Percentiles rank a stretch among this genome's conserved stretches.
These are phyloP conservation scores for Alternaria rosae DNA, from an alignment of 2,329 filamentous ascomycete species.

Conservation along the genomic window DNA sequence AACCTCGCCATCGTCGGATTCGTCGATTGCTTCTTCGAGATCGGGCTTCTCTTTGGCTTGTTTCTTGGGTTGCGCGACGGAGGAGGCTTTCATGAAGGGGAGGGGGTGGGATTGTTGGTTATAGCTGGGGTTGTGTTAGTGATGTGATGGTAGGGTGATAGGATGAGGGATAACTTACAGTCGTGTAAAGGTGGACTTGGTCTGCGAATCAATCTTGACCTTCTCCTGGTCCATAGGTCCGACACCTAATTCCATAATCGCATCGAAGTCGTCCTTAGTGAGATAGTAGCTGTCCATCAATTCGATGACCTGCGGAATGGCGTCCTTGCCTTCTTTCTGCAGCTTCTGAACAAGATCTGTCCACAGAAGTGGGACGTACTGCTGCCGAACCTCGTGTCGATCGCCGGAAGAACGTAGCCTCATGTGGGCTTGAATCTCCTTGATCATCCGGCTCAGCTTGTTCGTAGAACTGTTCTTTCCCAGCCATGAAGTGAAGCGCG, in stretches of 20 bases:
- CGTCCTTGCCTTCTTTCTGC: constrained; percentile 80
- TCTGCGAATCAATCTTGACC: constrained; percentile 81
- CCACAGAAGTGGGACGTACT: constrained; percentile 92
- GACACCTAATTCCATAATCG: constrained; percentile 87
- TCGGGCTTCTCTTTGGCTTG: constrained; percentile 80
- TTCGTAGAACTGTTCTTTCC: constrained; percentile 88
- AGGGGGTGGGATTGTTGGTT: constrained; percentile 86
- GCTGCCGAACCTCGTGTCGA: constrained; percentile 90
- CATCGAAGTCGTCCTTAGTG: constrained; percentile 93
- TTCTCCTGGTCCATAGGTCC: constrained; percentile 79
- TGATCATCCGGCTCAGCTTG: constrained; percentile 78
- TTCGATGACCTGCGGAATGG: constrained; percentile 82
- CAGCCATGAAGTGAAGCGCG: constrained; percentile 88
- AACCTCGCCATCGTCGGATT: constrained; percentile 73
- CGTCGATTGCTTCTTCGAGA: constrained; percentile 94
- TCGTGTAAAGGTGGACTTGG: constrained; percentile 89
- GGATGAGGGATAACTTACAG: constrained; percentile 65
- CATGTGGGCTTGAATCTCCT: constrained; percentile 98
- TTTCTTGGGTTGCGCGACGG: constrained; percentile 75
- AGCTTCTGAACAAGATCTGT: constrained; percentile 77
- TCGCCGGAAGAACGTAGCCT: constrained; percentile 88
- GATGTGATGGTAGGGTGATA: not conserved
- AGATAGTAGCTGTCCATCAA: constrained; percentile 98
- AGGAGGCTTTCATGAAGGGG: constrained; percentile 94
- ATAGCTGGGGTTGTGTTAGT: constrained; percentile 64